Conservation (phyloP, 2,329 filamentous ascomycete species). For the Helminthosporium solani region DNA sequence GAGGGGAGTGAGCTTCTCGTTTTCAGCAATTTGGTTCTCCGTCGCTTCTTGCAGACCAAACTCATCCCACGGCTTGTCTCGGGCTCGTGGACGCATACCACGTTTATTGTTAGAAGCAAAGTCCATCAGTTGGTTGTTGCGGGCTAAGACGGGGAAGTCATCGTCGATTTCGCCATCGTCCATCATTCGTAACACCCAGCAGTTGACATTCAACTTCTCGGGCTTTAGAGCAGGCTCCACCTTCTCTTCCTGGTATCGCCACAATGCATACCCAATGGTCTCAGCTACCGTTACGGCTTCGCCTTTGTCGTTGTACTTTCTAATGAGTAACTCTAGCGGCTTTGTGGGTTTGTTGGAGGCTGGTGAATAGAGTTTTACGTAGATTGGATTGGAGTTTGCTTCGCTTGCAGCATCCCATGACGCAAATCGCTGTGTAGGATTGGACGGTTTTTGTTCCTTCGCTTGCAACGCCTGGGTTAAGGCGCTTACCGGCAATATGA, state of each 20-base stretch:
- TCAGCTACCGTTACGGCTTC: constrained; percentile 73
- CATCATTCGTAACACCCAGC: constrained; percentile 81
- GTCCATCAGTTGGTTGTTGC: constrained; percentile 71
- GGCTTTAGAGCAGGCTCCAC: constrained; percentile 64
- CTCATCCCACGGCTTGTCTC: constrained; percentile 77
- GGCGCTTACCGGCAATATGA: constrained; percentile 68
- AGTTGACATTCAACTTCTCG: constrained; percentile 74
- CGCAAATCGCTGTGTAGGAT: constrained; percentile 76
- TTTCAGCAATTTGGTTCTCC: constrained; percentile 66
- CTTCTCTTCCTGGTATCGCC: constrained; percentile 76
- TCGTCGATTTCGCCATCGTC: constrained; percentile 83
- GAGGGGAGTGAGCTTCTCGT: constrained; percentile 67
- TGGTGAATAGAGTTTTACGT: constrained; percentile 74
- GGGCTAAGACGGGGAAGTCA: constrained; percentile 76
- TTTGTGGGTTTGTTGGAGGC: constrained; percentile 66
- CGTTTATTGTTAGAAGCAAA: constrained; percentile 79
- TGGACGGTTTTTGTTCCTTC: constrained; percentile 66
- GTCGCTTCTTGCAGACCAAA: constrained; percentile 77
- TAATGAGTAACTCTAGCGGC: constrained; percentile 70
- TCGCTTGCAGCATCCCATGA: constrained; percentile 76
- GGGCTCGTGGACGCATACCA: constrained; percentile 62
- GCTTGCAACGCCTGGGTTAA: constrained; percentile 72
- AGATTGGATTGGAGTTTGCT: constrained; percentile 64
- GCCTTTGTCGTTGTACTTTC: constrained; percentile 67
- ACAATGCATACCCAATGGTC: constrained; percentile 77